phyloP scores from a whole-genome alignment of 495 filamentous ascomycete genomes.

The Talaromyces trachyspermus region DNA sequence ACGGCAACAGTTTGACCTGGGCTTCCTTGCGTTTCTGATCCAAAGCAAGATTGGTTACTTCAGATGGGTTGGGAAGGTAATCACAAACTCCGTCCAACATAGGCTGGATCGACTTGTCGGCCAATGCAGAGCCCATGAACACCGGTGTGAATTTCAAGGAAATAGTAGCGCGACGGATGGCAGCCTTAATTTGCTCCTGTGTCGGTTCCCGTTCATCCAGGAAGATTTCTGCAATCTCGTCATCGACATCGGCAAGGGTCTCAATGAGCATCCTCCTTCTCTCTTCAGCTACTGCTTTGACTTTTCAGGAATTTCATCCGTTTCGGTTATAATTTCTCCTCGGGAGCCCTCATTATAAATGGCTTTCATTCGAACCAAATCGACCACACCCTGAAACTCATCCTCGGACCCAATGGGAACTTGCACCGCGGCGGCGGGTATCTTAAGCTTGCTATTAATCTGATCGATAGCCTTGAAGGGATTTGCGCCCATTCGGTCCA shows the following conservation, averaged over 20 bases:
- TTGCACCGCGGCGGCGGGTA: conserved; percentile 89
- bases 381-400: conserved; percentile 88
- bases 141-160: conserved; percentile 88
- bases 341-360: conserved; percentile 82
- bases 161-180: conserved; percentile 85
- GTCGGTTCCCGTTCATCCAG: conserved; percentile 77
- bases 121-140: conserved; percentile 90
- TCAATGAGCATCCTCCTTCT: conserved; percentile 82
- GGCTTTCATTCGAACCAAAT: conserved; percentile 85
- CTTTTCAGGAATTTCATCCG: conserved; percentile 73
- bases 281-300: conserved; percentile 67
- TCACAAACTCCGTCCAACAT: conserved; percentile 97
- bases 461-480: conserved; percentile 96
- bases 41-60: conserved; percentile 86
- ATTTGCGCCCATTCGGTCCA: conserved; percentile 98
- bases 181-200: conserved; percentile 73
- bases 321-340: conserved; percentile 64
- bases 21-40: conserved; percentile 73
- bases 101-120: conserved; percentile 91
- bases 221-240: conserved; percentile 96
- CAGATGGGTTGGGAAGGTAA: conserved; percentile 86
- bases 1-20: conserved; percentile 78
- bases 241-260: conserved; percentile 94
- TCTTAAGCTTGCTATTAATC: conserved; percentile 90
- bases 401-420: conserved; percentile 93